phyloP scores from a whole-genome alignment of 2,329 filamentous ascomycete species.

The Botryotinia narcissicola region DNA sequence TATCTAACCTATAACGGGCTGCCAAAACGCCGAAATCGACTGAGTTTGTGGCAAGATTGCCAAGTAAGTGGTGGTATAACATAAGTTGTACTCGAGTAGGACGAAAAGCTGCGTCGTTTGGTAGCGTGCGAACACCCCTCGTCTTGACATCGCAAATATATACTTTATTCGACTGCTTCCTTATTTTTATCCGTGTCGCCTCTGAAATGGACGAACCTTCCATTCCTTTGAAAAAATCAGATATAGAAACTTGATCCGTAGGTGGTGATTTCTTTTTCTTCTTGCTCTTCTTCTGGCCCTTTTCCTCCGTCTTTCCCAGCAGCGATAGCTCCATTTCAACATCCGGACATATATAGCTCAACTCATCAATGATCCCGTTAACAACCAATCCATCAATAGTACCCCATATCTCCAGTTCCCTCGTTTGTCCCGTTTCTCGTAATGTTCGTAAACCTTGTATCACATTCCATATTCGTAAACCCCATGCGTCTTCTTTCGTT shows the following conservation, averaged over 20 bases:
- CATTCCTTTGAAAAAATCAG: slow-evolving; percentile 33
- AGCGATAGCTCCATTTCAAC: slow-evolving; percentile 55
- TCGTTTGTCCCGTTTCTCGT: slow-evolving; percentile 66
- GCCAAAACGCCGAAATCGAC: slow-evolving; percentile 70
- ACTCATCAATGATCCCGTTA: slow-evolving; percentile 84
- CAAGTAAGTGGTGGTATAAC: slow-evolving; percentile 83
- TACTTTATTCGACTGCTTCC: slow-evolving; percentile 41
- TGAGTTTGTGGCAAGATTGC: slow-evolving; percentile 66
- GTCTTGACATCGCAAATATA: slow-evolving; percentile 93
- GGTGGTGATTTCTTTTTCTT: slow-evolving; percentile 36
- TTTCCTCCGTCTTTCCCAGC: slow-evolving; percentile 29
- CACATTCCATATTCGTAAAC: slow-evolving; percentile 83
- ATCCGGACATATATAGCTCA: slow-evolving; percentile 76
- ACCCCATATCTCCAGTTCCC: slow-evolving; percentile 84
- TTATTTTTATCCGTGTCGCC: slow-evolving; percentile 22
- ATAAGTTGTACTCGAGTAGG: slow-evolving; percentile 85
- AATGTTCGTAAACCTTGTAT: slow-evolving; percentile 79
- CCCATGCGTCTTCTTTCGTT: slow-evolving; percentile 79
- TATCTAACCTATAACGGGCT: slow-evolving; percentile 66
- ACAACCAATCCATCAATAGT: slow-evolving; percentile 77
- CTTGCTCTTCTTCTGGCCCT: slow-evolving; percentile 23
- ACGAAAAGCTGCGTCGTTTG: slow-evolving; percentile 59
- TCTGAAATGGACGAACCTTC: slow-evolving; percentile 26
- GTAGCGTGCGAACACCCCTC: slow-evolving; percentile 61
- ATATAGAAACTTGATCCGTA: slow-evolving; percentile 34